A percentile compares a stretch with the other conserved stretches of the same genome.
Evolutionary conservation across 2,329 filamentous ascomycete genomes (phyloP).

Genomic region (Aspergillus neoniger): DNA sequence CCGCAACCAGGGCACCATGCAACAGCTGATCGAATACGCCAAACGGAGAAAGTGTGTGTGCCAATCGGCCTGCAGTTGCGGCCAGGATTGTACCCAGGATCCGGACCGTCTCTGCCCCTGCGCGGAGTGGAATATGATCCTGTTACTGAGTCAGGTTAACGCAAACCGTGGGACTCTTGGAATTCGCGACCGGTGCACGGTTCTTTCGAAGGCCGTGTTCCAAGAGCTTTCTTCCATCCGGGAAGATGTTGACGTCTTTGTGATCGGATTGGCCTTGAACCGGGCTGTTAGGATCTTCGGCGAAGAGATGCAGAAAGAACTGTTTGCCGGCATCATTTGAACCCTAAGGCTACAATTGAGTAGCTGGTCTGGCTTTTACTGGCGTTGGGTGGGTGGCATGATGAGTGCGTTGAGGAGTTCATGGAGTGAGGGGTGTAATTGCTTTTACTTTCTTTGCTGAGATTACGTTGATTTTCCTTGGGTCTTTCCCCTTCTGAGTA

Average conservation of each 20-base stretch:
- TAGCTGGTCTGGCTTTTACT: neutral
- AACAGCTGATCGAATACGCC: slow-evolving; percentile 28
- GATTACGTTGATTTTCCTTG: neutral
- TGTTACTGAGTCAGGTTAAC: slow-evolving; percentile 29
- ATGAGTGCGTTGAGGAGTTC: neutral
- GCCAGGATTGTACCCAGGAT: slow-evolving; percentile 35
- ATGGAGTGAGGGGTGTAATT: neutral
- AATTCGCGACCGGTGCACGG: slow-evolving; percentile 26
- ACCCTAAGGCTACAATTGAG: neutral
- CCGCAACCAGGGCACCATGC: slow-evolving; percentile 30
- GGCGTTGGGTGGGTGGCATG: neutral
- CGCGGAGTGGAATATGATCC: slow-evolving; percentile 35
- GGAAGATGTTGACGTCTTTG: slow-evolving; percentile 21
- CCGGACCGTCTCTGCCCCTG: slow-evolving; percentile 38
- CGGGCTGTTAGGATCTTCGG: slow-evolving; percentile 29
- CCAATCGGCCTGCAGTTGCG: slow-evolving; percentile 34
- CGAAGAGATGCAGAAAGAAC: slow-evolving; percentile 35
- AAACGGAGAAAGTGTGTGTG: slow-evolving; percentile 42
- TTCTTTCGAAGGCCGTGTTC: slow-evolving; percentile 35
- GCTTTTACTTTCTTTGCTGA: neutral
- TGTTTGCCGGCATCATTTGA: slow-evolving; percentile 9
- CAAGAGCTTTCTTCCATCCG: slow-evolving; percentile 31
- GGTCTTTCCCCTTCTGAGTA: neutral
- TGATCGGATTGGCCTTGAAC: slow-evolving; percentile 28
- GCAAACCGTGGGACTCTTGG: slow-evolving; percentile 21